Evolutionary conservation across 495 filamentous ascomycete genomes (phyloP).

Genomic region (Aspergillus bridgeri): DNA sequence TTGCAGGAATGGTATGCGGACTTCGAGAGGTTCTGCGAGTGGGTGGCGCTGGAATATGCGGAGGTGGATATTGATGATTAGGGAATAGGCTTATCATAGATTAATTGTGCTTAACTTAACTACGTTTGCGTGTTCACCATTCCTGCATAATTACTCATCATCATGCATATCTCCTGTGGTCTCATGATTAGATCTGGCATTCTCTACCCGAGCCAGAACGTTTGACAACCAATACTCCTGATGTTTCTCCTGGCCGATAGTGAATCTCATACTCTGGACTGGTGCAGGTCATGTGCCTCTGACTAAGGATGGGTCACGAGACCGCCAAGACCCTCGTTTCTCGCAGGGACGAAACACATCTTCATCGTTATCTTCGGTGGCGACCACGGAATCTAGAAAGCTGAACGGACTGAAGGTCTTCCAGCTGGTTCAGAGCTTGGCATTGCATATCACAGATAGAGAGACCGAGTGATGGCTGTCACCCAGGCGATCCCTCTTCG

Average conservation of each 20-base stretch:
- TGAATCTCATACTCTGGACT: no score
- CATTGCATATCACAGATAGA: neutral
- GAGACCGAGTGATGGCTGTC: neutral
- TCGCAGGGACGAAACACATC: neutral
- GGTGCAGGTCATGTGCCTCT: neutral
- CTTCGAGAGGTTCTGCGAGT: constrained; percentile 90
- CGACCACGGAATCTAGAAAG: neutral
- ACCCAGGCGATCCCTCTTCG: neutral
- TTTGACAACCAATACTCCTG: no score
- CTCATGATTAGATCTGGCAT: no score
- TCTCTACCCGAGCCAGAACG: no score
- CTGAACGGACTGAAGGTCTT: neutral
- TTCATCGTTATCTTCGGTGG: no score
- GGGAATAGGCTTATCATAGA: no score
- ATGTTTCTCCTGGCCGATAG: no score
- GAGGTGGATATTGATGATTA: constrained; percentile 50
- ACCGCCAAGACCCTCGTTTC: neutral
- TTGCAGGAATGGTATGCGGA: constrained; percentile 72
- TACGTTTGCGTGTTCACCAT: no score
- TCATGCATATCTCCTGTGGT: neutral
- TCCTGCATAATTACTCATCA: neutral
- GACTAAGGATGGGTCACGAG: neutral
- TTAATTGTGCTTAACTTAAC: no score
- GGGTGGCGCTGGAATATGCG: constrained; percentile 80
- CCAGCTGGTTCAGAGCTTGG: neutral